Evolutionary conservation across 441 rosid species (phyloP).

Genomic region (Adansonia gregorii): DNA sequence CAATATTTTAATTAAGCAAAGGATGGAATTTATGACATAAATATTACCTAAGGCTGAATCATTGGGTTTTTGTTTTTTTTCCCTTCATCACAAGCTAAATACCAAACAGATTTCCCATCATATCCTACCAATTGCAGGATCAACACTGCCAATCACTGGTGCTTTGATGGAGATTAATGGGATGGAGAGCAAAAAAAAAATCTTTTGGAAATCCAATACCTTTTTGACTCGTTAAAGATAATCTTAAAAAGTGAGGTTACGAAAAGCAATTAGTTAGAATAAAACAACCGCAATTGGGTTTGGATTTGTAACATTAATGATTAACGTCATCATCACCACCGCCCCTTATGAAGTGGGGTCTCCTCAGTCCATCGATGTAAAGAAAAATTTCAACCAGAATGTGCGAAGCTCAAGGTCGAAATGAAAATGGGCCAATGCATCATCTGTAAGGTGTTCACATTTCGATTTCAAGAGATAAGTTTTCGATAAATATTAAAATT

Average conservation of each 20-base stretch:
- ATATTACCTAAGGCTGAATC: not conserved
- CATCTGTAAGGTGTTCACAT: no score
- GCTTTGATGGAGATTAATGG: not conserved
- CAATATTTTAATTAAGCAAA: not conserved
- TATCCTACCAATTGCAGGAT: not conserved
- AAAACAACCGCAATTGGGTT: not conserved
- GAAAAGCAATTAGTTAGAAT: not conserved
- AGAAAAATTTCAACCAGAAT: not conserved
- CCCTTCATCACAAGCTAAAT: not conserved
- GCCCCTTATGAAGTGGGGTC: constrained; percentile 26
- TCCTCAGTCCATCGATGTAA: not conserved
- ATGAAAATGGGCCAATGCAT: constrained; percentile 13
- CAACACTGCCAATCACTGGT: not conserved
- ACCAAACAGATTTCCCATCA: not conserved
- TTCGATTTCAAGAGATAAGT: no score
- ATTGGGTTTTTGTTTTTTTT: not conserved
- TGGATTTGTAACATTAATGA: not conserved
- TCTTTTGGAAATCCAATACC: constrained; percentile 14
- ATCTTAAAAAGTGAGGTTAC: not conserved
- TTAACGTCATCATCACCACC: constrained; percentile 21
- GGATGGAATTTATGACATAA: not conserved
- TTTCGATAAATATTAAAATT: no score
- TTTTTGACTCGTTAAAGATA: constrained; percentile 24
- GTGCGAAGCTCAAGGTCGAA: constrained; percentile 11
- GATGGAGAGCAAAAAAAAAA: not conserved